A percentile compares a stretch with the other conserved stretches of the same genome.
These are phyloP conservation scores for Oryza officinalis DNA, from an alignment of 176 grass and related monocot genomes.

Conservation along the genomic window DNA sequence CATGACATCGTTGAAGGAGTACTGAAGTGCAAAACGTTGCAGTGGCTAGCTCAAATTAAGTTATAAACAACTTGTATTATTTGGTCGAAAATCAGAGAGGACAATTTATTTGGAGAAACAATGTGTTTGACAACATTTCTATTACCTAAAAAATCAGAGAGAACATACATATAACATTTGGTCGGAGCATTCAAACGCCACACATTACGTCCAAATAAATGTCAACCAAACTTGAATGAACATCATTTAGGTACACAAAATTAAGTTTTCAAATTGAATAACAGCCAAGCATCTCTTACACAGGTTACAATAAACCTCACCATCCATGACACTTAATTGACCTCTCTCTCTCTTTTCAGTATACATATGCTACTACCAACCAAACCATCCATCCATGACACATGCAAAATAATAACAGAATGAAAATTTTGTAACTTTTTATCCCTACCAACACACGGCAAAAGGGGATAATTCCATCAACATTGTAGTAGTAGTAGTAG, in stretches of 20 bases:
- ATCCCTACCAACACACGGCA: not conserved
- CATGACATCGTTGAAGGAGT: too few species aligned
- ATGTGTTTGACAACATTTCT: not conserved
- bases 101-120: too few species aligned
- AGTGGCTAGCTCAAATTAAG: too few species aligned
- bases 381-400: not conserved
- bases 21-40: too few species aligned
- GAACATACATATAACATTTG: not conserved
- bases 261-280: slow-evolving; percentile 4
- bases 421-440: not conserved
- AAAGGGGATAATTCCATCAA: not conserved
- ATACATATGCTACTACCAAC: not conserved
- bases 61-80: too few species aligned
- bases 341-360: not conserved
- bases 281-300: slow-evolving; percentile 15
- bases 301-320: slow-evolving; percentile 27
- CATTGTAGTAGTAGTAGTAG: too few species aligned
- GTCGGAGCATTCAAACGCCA: not conserved
- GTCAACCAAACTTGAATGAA: not conserved
- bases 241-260: not conserved
- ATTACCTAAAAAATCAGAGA: not conserved
- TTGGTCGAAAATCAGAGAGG: too few species aligned
- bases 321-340: slow-evolving; percentile 1
- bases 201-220: not conserved
- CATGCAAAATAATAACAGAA: not conserved